These are phyloP conservation scores for Lentinula guzmanii DNA, from an alignment of 768 basidiomycete species.

Conservation along the genomic window DNA sequence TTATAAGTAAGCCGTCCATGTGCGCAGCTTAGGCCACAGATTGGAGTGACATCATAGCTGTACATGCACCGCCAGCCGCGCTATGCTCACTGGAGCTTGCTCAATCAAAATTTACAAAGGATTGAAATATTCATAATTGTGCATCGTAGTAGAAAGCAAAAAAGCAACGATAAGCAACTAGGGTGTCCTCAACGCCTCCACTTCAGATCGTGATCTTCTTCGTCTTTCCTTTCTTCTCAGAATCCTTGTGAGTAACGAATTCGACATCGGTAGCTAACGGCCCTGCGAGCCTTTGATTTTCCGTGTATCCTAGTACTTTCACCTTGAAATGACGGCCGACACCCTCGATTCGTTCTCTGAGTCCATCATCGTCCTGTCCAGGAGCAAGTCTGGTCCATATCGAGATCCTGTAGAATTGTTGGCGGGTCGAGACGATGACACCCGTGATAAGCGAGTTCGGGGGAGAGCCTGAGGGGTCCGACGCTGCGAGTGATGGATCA, in stretches of 20 bases:
- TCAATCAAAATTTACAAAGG: background rate
- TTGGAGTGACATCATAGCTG: background rate
- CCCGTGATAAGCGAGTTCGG: conserved; percentile 75
- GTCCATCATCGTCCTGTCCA: conserved; percentile 39
- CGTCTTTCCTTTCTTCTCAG: conserved; percentile 87
- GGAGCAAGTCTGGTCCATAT: conserved; percentile 96
- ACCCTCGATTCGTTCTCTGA: conserved; percentile 77
- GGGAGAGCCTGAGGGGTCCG: conserved; percentile 35
- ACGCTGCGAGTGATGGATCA: conserved; percentile 70
- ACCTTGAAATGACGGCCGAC: conserved; percentile 92
- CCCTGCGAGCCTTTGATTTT: conserved; percentile 68
- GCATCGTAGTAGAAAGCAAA: background rate
- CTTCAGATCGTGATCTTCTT: conserved; percentile 71
- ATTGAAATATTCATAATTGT: background rate
- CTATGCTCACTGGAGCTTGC: too few species aligned
- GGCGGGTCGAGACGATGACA: conserved; percentile 91
- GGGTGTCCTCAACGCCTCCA: background rate
- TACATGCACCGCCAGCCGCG: background rate
- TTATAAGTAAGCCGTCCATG: background rate
- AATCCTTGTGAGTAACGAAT: conserved; percentile 92
- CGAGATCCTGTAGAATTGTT: conserved; percentile 91
- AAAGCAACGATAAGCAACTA: conserved; percentile 10
- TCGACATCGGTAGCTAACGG: conserved; percentile 94
- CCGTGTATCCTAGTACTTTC: conserved; percentile 75
- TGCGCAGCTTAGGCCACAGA: background rate